phyloP scores from a whole-genome alignment of 2,329 filamentous ascomycete species.

The Scedosporium aurantiacum region DNA sequence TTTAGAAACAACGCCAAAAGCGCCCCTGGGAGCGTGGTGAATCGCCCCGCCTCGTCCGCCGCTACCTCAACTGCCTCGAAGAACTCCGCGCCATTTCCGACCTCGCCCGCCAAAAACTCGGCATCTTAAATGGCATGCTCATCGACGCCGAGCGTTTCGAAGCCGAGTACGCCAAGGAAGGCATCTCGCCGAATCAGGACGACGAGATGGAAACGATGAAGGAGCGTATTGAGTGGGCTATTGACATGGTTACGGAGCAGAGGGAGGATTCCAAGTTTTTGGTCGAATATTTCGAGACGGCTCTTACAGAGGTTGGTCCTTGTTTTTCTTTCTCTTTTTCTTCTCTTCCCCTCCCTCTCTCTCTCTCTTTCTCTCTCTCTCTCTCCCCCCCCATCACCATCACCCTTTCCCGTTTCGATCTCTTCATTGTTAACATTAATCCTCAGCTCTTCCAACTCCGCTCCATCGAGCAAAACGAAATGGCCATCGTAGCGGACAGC shows the following conservation, averaged over 20 bases:
- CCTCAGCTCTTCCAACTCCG: conserved; percentile 5
- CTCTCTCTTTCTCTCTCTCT: background rate
- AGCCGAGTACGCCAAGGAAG: background rate
- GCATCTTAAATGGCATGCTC: background rate
- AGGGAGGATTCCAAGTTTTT: conserved; percentile 55
- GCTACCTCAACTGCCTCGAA: conserved; percentile 6
- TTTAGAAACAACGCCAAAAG: conserved; percentile 6
- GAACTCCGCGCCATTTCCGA: conserved; percentile 4
- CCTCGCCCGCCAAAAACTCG: conserved; percentile 1
- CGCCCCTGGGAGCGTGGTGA: conserved; percentile 6
- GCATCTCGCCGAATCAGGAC: conserved; percentile 10
- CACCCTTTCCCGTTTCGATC: background rate
- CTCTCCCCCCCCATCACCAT: too few species aligned
- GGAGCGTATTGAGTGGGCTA: conserved; percentile 43
- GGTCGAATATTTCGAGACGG: conserved; percentile 42
- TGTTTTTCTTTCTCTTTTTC: background rate
- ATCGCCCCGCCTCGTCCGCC: conserved; percentile 2
- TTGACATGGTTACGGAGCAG: conserved; percentile 58
- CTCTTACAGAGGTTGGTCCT: background rate
- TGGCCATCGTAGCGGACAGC: conserved; percentile 47
- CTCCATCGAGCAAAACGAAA: conserved; percentile 7
- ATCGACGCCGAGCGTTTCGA: background rate
- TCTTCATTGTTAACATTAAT: background rate
- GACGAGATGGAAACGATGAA: conserved; percentile 40
- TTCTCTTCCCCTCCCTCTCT: background rate